A percentile compares a stretch with the other conserved stretches of the same genome.
phyloP scores from a whole-genome alignment of 2,329 filamentous ascomycete genomes.

The Sporothrix protearum region DNA sequence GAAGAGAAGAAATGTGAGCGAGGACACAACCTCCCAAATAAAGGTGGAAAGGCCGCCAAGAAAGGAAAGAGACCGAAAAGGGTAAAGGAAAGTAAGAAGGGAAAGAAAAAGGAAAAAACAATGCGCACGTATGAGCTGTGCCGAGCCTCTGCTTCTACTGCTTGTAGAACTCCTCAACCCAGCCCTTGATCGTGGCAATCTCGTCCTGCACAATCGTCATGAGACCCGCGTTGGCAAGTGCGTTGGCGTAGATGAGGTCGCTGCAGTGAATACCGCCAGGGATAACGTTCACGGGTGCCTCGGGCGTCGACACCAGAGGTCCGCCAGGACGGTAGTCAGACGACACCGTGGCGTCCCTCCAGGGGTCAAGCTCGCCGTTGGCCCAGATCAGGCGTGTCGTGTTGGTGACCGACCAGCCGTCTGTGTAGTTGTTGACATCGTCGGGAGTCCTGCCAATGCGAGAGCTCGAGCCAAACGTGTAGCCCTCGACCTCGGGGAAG shows the following conservation, averaged over 20 bases:
- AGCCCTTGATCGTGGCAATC: constrained; percentile 49
- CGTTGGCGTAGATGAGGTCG: constrained; percentile 45
- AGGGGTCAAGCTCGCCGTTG: constrained; percentile 43
- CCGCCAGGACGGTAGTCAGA: constrained; percentile 40
- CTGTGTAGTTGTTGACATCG: constrained; percentile 40
- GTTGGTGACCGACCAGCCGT: constrained; percentile 42
- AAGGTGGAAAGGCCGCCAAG: background rate
- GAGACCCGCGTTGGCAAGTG: constrained; percentile 47
- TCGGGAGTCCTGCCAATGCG: constrained; percentile 34
- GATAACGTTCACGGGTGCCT: constrained; percentile 38
- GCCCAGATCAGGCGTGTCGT: constrained; percentile 41
- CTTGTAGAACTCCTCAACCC: constrained; percentile 51
- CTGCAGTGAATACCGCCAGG: constrained; percentile 42
- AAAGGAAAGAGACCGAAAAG: background rate
- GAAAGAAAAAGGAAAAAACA: background rate
- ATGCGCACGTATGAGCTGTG: background rate
- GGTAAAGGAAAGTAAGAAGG: background rate
- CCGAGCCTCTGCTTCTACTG: background rate
- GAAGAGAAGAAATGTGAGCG: background rate
- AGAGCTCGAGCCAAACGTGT: constrained; percentile 34
- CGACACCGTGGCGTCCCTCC: constrained; percentile 41
- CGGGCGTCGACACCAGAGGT: constrained; percentile 35
- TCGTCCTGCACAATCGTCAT: constrained; percentile 50
- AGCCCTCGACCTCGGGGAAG: constrained; percentile 40
- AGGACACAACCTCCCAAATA: background rate